Percentiles rank a stretch among this genome's conserved stretches.
Conservation (phyloP, 2,329 filamentous ascomycete genomes). For the Xylaria sp. region DNA sequence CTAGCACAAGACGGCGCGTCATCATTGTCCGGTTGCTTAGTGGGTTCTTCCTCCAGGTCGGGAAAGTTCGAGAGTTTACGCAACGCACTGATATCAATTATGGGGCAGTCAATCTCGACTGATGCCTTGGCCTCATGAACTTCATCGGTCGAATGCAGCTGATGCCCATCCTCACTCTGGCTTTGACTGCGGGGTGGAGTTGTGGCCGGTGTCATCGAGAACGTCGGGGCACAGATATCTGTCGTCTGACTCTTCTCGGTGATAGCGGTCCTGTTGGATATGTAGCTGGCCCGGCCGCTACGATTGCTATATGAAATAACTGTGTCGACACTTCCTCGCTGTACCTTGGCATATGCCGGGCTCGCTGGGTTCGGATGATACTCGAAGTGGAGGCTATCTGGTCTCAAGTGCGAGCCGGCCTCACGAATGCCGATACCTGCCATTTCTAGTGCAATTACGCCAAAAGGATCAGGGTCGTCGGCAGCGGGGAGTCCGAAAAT, state of each 20-base stretch:
- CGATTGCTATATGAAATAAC: conserved; percentile 55
- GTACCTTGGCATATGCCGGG: conserved; percentile 55
- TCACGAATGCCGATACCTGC: conserved; percentile 86
- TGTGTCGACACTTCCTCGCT: conserved; percentile 67
- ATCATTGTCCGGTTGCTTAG: conserved; percentile 15
- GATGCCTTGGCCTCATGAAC: conserved; percentile 37
- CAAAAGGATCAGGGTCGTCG: conserved; percentile 87
- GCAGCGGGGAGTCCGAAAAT: conserved; percentile 72
- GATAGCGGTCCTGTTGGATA: conserved; percentile 57
- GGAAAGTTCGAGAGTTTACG: conserved; percentile 41
- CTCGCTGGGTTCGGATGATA: conserved; percentile 73
- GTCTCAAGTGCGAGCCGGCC: conserved; percentile 71
- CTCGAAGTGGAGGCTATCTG: conserved; percentile 75
- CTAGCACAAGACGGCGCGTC: conserved; percentile 5
- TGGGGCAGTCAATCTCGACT: conserved; percentile 55
- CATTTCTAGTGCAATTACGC: conserved; percentile 83
- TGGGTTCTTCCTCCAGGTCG: conserved; percentile 31
- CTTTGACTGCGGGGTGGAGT: conserved; percentile 41
- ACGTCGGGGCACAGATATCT: conserved; percentile 61
- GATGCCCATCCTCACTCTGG: conserved; percentile 48
- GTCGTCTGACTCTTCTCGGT: conserved; percentile 64
- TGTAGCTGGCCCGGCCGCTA: conserved; percentile 69
- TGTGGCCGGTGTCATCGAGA: conserved; percentile 47
- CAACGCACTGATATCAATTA: conserved; percentile 49
- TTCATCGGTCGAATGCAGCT: conserved; percentile 38